These are phyloP conservation scores for Ceratocystis papillata DNA, from an alignment of 2,329 filamentous ascomycete genomes.

Conservation along the genomic window DNA sequence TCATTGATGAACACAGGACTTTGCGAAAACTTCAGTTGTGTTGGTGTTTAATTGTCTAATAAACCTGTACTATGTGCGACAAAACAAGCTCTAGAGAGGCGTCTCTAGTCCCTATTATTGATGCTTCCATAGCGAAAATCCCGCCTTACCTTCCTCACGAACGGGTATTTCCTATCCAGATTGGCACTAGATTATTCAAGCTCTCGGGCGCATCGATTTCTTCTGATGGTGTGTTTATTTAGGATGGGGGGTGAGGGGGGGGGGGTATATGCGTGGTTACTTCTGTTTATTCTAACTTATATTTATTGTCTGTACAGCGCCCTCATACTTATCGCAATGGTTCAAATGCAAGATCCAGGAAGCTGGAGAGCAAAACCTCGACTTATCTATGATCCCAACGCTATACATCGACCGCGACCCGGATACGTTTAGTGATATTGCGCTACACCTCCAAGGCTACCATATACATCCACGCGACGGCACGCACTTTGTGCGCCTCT, in stretches of 20 bases:
- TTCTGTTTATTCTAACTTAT: neutral
- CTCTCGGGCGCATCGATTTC: slow-evolving; percentile 62
- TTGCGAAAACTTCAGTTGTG: no score
- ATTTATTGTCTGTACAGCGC: slow-evolving; percentile 44
- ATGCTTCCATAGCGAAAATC: slow-evolving; percentile 36
- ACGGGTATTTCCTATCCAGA: slow-evolving; percentile 64
- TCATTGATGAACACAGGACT: neutral
- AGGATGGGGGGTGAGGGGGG: no score
- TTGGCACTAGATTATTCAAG: slow-evolving; percentile 60
- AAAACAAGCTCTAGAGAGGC: neutral
- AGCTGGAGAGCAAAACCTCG: slow-evolving; percentile 46
- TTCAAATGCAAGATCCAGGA: slow-evolving; percentile 70
- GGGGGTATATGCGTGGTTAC: slow-evolving; percentile 19
- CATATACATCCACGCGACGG: slow-evolving; percentile 72
- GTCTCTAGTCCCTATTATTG: neutral
- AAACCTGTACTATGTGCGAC: neutral
- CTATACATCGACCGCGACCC: slow-evolving; percentile 94
- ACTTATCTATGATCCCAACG: slow-evolving; percentile 50
- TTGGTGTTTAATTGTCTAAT: neutral
- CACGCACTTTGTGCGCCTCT: slow-evolving; percentile 80
- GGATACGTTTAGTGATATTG: slow-evolving; percentile 77
- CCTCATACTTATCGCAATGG: slow-evolving; percentile 92
- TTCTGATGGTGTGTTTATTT: slow-evolving; percentile 47
- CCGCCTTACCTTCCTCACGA: slow-evolving; percentile 54
- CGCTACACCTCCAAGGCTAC: slow-evolving; percentile 83